A percentile compares a stretch with the other conserved stretches of the same genome.
Evolutionary conservation across 371 early-diverging fungal species (phyloP).

Genomic region (Circinella umbellata): DNA sequence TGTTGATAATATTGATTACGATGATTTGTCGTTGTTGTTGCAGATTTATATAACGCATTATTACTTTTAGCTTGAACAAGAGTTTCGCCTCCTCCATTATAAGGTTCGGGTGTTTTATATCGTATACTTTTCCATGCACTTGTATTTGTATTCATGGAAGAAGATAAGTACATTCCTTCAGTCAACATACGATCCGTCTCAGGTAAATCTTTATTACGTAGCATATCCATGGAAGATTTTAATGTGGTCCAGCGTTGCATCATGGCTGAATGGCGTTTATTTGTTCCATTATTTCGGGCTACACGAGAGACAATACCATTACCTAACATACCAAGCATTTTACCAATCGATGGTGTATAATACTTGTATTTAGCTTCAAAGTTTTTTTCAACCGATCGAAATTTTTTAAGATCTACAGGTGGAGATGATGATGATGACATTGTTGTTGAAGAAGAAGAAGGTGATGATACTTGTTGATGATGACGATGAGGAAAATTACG

Average conservation of each 20-base stretch:
- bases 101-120: constrained; percentile 39
- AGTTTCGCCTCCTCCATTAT: background rate
- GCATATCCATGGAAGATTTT: constrained; percentile 54
- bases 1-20: constrained; percentile 5
- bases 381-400: constrained; percentile 56
- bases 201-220: constrained; percentile 49
- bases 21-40: constrained; percentile 7
- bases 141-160: constrained; percentile 11
- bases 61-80: constrained; percentile 8
- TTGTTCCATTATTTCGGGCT: constrained; percentile 51
- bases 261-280: constrained; percentile 55
- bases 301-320: constrained; percentile 60
- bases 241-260: constrained; percentile 58
- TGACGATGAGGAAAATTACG: constrained; percentile 22
- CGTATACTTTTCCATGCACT: constrained; percentile 40
- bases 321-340: constrained; percentile 63
- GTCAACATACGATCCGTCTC: constrained; percentile 42
- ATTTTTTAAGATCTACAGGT: constrained; percentile 57
- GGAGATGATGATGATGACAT: constrained; percentile 16
- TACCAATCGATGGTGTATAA: constrained; percentile 63
- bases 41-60: background rate
- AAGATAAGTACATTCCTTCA: background rate
- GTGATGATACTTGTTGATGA: background rate
- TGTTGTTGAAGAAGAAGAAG: constrained; percentile 19
- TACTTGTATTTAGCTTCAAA: constrained; percentile 70